These are phyloP conservation scores for Zychaea mexicana DNA, from an alignment of 371 early-diverging fungal genomes.

Conservation along the genomic window DNA sequence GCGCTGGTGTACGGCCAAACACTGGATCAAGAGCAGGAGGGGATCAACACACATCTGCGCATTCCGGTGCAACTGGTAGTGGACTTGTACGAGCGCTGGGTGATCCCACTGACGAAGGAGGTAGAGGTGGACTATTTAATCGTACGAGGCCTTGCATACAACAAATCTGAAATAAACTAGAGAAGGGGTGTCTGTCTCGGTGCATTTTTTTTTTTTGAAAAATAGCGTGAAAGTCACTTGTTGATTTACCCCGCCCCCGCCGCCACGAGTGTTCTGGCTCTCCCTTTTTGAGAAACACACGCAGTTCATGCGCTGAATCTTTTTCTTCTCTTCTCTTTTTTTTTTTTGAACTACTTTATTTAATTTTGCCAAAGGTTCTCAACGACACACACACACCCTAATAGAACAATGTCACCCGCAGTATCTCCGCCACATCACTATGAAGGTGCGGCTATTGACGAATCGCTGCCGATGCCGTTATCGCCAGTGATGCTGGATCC, in stretches of 20 bases:
- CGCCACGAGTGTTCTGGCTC: too few species aligned
- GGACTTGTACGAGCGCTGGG: conserved; percentile 85
- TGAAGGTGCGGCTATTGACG: background rate
- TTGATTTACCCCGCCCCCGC: too few species aligned
- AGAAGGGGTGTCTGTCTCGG: background rate
- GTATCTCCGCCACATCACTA: background rate
- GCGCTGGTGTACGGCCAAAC: conserved; percentile 93
- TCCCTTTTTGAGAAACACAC: too few species aligned
- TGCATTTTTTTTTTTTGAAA: background rate
- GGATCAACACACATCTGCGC: conserved; percentile 42
- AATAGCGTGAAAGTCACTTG: too few species aligned
- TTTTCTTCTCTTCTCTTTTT: background rate
- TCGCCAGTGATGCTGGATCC: conserved; percentile 3
- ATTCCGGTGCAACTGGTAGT: conserved; percentile 82
- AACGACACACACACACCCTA: background rate
- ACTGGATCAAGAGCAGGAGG: conserved; percentile 51
- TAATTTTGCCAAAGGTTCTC: background rate
- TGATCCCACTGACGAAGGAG: conserved; percentile 86
- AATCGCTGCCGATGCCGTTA: background rate
- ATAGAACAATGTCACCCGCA: conserved; percentile 2
- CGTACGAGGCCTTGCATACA: conserved; percentile 4
- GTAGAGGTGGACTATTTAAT: conserved; percentile 78
- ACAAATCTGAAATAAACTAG: background rate
- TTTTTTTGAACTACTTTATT: background rate
- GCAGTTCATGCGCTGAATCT: background rate